Conservation (phyloP, 2,329 filamentous ascomycete genomes). For the Dactylellina sp. region DNA sequence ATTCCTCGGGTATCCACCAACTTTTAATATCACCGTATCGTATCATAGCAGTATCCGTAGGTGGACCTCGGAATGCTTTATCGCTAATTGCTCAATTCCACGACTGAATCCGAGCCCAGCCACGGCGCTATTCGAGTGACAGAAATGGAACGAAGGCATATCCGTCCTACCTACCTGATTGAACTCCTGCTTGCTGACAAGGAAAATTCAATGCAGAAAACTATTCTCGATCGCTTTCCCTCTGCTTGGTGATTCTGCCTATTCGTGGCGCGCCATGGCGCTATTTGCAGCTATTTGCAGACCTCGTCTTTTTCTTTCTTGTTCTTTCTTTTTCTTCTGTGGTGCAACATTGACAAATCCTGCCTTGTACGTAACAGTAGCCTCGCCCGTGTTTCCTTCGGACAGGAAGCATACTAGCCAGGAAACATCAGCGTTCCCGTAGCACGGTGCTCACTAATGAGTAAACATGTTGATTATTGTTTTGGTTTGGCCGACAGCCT, state of each 20-base stretch:
- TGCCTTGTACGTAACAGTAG: slow-evolving; percentile 13
- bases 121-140: slow-evolving; percentile 15
- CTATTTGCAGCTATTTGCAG: too few species aligned
- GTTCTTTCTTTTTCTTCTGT: background rate
- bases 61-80: slow-evolving; percentile 29
- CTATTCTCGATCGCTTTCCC: slow-evolving; percentile 19
- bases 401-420: slow-evolving; percentile 8
- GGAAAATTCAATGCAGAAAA: slow-evolving; percentile 23
- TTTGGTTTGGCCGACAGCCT: too few species aligned
- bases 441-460: slow-evolving; percentile 7
- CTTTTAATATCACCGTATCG: slow-evolving; percentile 8
- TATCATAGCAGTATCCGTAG: slow-evolving; percentile 8
- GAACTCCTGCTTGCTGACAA: slow-evolving; percentile 5
- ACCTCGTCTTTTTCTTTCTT: background rate
- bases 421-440: slow-evolving; percentile 16
- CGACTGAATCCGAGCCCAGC: slow-evolving; percentile 28
- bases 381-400: slow-evolving; percentile 5
- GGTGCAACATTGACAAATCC: slow-evolving; percentile 39
- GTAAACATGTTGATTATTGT: too few species aligned
- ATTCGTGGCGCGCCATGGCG: background rate
- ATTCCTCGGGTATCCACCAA: slow-evolving; percentile 18
- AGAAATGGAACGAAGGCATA: slow-evolving; percentile 22
- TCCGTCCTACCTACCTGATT: slow-evolving; percentile 7
- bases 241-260: slow-evolving; percentile 29
- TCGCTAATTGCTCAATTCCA: slow-evolving; percentile 29